Conservation (phyloP, 805 yeast genomes). For the Metschnikowia colocasiae region DNA sequence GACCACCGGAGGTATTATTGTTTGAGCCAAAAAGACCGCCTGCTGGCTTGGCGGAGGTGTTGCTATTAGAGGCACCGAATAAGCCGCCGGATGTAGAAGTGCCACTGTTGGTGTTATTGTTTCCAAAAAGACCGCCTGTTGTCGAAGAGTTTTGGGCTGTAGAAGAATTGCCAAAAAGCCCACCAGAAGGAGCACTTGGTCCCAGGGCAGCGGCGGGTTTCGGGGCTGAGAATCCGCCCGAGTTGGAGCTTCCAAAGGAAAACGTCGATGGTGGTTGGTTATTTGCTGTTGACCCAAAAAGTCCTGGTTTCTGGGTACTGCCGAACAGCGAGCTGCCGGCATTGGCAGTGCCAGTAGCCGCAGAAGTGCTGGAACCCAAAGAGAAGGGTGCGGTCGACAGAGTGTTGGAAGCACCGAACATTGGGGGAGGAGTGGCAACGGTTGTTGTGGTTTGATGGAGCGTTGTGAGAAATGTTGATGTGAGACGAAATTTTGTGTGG, state of each 20-base stretch:
- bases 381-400: conserved; percentile 8
- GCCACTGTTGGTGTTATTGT: conserved; percentile 16
- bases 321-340: conserved; percentile 13
- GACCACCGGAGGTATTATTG: conserved; percentile 27
- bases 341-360: conserved; percentile 7
- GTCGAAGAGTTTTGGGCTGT: neutral
- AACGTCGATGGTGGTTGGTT: neutral
- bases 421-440: neutral
- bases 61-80: conserved; percentile 19
- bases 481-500: conserved; percentile 8
- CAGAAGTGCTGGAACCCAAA: conserved; percentile 8
- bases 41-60: neutral
- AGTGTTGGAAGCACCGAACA: conserved; percentile 17
- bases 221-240: conserved; percentile 14
- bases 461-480: conserved; percentile 2
- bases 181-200: conserved; percentile 3
- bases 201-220: conserved; percentile 8
- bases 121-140: conserved; percentile 25
- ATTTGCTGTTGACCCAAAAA: conserved; percentile 10
- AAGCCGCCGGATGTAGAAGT: conserved; percentile 30
- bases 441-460: conserved; percentile 1
- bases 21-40: conserved; percentile 5
- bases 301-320: conserved; percentile 11
- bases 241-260: conserved; percentile 3
- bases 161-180: conserved; percentile 13